Conservation (phyloP, 306 rosid species). For the Dryas octopetala region DNA sequence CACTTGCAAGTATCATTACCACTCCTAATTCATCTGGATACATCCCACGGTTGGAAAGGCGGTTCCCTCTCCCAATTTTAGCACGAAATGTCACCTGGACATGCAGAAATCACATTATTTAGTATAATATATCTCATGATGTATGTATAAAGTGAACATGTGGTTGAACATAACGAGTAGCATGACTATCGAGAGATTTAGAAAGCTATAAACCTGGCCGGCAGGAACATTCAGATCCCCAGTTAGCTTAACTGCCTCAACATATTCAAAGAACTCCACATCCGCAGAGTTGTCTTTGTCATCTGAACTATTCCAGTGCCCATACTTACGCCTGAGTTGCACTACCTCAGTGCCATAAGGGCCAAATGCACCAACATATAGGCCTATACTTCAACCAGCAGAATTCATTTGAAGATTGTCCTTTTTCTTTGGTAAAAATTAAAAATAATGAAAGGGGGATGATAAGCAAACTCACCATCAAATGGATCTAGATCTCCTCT, state of each 20-base stretch:
- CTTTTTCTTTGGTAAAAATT: not conserved
- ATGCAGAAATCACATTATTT: conserved; percentile 15
- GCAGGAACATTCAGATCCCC: conserved; percentile 98
- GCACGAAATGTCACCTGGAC: conserved; percentile 93
- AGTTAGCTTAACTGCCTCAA: conserved; percentile 96
- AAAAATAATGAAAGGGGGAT: conserved; percentile 1
- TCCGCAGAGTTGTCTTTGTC: conserved; percentile 51
- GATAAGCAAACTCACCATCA: conserved; percentile 53
- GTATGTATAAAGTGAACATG: conserved; percentile 3
- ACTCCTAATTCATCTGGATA: conserved; percentile 99
- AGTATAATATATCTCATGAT: not conserved
- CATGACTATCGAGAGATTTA: conserved; percentile 20
- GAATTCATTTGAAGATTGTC: conserved; percentile 18
- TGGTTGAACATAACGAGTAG: conserved; percentile 8
- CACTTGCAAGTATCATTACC: conserved; percentile 49
- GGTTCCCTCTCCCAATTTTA: conserved; percentile 81
- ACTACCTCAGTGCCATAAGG: conserved; percentile 92
- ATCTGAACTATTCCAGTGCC: conserved; percentile 77
- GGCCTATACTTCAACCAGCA: conserved; percentile 57
- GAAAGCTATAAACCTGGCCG: conserved; percentile 69
- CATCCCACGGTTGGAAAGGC: conserved; percentile 66
- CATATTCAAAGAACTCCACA: conserved; percentile 88
- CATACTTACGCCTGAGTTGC: conserved; percentile 82
- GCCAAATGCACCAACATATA: conserved; percentile 94
- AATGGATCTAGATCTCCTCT: conserved; percentile 83